These are phyloP conservation scores for Globisporangium sylvaticum DNA, from an alignment of 352 stramenopile genomes.

Conservation along the genomic window DNA sequence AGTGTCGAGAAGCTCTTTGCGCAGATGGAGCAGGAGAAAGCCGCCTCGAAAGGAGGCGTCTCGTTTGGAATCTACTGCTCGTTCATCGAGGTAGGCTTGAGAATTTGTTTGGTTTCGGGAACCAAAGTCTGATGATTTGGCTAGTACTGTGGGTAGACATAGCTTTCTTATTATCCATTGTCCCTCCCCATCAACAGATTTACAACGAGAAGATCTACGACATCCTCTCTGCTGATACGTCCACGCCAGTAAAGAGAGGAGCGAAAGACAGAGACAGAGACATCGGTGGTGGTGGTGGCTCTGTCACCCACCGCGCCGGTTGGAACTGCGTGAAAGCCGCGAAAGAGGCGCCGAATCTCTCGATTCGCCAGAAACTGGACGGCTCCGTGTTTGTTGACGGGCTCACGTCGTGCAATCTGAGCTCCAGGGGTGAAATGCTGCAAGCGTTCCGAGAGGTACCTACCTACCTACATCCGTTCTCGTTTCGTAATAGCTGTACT, in stretches of 20 bases:
- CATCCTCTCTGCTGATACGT: slow-evolving; percentile 34
- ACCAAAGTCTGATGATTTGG: background rate
- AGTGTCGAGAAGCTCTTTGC: slow-evolving; percentile 53
- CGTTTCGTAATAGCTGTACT: background rate
- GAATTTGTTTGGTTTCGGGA: background rate
- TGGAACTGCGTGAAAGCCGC: slow-evolving; percentile 49
- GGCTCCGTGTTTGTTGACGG: slow-evolving; percentile 68
- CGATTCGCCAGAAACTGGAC: slow-evolving; percentile 63
- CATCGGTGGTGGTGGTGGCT: background rate
- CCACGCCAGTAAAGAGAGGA: slow-evolving; percentile 1
- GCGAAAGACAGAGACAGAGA: slow-evolving; percentile 11
- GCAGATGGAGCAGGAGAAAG: slow-evolving; percentile 27
- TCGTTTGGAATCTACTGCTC: slow-evolving; percentile 60
- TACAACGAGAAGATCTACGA: slow-evolving; percentile 83
- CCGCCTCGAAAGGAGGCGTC: slow-evolving; percentile 9
- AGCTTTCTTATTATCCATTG: background rate
- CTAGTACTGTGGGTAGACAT: too few species aligned
- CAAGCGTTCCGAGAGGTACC: slow-evolving; percentile 57
- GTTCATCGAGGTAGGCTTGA: slow-evolving; percentile 47
- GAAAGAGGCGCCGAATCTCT: slow-evolving; percentile 51
- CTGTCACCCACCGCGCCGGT: slow-evolving; percentile 26
- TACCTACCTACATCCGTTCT: background rate
- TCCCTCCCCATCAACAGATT: slow-evolving; percentile 31
- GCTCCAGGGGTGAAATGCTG: slow-evolving; percentile 40
- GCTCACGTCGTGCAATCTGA: slow-evolving; percentile 51